Evolutionary conservation across 2,329 filamentous ascomycete species (phyloP).

Genomic region (Cercospora canescens): DNA sequence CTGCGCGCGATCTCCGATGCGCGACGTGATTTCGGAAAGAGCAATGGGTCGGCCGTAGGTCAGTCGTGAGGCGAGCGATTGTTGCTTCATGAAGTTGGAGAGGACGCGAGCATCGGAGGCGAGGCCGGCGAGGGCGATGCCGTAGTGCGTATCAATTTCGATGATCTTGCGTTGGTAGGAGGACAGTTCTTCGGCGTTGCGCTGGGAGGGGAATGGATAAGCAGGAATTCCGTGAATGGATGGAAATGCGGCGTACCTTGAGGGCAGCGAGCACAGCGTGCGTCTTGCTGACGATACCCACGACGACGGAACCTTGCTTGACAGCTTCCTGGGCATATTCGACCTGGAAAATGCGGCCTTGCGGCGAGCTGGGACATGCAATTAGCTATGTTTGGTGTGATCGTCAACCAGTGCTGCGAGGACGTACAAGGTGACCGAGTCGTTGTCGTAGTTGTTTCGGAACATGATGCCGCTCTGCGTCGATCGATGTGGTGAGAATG

Average conservation of each 20-base stretch:
- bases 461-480: conserved; percentile 65
- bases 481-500: neutral
- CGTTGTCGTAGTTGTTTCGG: conserved; percentile 99
- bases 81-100: conserved; percentile 99
- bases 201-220: conserved; percentile 52
- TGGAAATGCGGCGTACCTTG: conserved; percentile 64
- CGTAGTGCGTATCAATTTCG: conserved; percentile 90
- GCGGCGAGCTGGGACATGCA: conserved; percentile 71
- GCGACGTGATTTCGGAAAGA: conserved; percentile 80
- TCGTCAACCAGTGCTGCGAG: neutral
- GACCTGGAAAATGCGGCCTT: conserved; percentile 99
- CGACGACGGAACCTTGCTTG: conserved; percentile 97
- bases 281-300: conserved; percentile 96
- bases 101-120: conserved; percentile 97
- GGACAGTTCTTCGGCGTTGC: conserved; percentile 98
- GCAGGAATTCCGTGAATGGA: neutral
- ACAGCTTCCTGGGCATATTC: conserved; percentile 99
- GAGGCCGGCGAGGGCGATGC: conserved; percentile 92
- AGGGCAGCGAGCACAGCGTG: conserved; percentile 93
- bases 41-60: conserved; percentile 94
- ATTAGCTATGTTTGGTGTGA: conserved; percentile 10
- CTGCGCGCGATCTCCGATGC: conserved; percentile 96
- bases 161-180: conserved; percentile 99
- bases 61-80: conserved; percentile 91
- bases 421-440: conserved; percentile 96